Percentiles rank a stretch among this genome's conserved stretches.
phyloP scores from a whole-genome alignment of 352 stramenopile species.

The Peronospora farinosa region DNA sequence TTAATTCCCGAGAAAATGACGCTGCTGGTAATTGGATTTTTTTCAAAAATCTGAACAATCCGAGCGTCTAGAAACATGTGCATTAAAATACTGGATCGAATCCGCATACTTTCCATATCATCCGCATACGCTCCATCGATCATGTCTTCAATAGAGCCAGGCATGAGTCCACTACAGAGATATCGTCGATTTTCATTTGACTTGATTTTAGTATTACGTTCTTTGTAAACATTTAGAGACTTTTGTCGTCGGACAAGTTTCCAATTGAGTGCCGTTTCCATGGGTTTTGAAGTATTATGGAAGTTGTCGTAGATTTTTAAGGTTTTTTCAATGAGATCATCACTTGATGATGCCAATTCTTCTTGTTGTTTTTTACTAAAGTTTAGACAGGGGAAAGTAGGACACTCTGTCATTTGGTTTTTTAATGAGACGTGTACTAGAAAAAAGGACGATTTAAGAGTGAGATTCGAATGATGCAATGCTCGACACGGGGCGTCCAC shows the following conservation, averaged over 20 bases:
- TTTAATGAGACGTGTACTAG: too few species aligned
- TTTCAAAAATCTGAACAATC: slow-evolving; percentile 54
- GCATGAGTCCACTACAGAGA: slow-evolving; percentile 50
- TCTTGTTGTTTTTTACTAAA: slow-evolving; percentile 33
- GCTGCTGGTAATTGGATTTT: slow-evolving; percentile 32
- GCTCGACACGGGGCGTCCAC: slow-evolving; percentile 1
- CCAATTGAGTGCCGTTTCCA: slow-evolving; percentile 31
- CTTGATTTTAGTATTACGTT: slow-evolving; percentile 25
- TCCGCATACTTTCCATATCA: slow-evolving; percentile 49
- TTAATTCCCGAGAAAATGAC: slow-evolving; percentile 62
- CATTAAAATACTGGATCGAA: slow-evolving; percentile 37
- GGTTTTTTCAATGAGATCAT: slow-evolving; percentile 54
- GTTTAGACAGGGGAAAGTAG: slow-evolving; percentile 28
- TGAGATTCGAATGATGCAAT: too few species aligned
- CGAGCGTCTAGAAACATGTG: slow-evolving; percentile 48
- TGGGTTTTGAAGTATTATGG: slow-evolving; percentile 23
- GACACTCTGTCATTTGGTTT: slow-evolving; percentile 8
- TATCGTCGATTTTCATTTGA: slow-evolving; percentile 5
- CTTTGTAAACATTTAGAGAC: slow-evolving; percentile 50
- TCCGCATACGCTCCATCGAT: slow-evolving; percentile 44
- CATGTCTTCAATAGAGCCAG: slow-evolving; percentile 52
- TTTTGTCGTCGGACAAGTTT: slow-evolving; percentile 53
- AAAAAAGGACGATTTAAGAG: too few species aligned
- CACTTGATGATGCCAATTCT: slow-evolving; percentile 41
- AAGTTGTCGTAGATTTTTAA: slow-evolving; percentile 52